phyloP scores from a whole-genome alignment of 441 rosid genomes.

The Isatis lusitanica region DNA sequence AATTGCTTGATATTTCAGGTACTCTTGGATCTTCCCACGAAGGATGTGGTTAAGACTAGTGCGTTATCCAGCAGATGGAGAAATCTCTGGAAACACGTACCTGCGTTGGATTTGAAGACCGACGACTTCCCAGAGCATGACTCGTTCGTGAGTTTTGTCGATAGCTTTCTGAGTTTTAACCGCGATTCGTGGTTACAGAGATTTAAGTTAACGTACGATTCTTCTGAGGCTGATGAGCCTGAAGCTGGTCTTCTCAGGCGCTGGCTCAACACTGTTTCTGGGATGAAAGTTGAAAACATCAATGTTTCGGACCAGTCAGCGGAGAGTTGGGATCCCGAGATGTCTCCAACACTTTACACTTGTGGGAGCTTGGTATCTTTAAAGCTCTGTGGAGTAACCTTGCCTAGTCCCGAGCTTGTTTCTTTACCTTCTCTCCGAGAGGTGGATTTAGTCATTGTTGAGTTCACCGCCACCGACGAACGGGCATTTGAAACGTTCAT shows the following conservation, averaged over 20 bases:
- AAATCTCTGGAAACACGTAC: conserved; percentile 10
- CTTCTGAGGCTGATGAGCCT: neutral
- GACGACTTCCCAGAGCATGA: neutral
- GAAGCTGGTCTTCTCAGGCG: neutral
- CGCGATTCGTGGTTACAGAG: neutral
- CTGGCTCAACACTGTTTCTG: neutral
- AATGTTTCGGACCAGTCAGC: neutral
- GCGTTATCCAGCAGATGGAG: conserved; percentile 23
- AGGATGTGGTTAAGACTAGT: conserved; percentile 14
- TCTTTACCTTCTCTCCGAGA: conserved; percentile 10
- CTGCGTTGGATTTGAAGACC: neutral
- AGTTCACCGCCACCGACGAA: neutral
- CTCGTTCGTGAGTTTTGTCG: conserved; percentile 2
- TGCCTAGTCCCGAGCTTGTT: neutral
- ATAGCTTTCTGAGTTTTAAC: neutral
- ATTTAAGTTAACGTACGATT: neutral
- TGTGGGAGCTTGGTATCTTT: conserved; percentile 18
- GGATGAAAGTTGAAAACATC: neutral
- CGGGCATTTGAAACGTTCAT: neutral
- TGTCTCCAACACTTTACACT: conserved; percentile 9
- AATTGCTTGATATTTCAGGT: neutral
- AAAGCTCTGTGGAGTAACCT: neutral
- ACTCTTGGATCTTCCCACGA: conserved; percentile 4
- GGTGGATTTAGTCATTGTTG: neutral
- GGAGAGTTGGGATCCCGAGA: neutral